Evolutionary conservation across 208 protist species (phyloP), one percentile per base, ranked within the genome.

Genomic region (Leishmania gerbilli): DNA sequence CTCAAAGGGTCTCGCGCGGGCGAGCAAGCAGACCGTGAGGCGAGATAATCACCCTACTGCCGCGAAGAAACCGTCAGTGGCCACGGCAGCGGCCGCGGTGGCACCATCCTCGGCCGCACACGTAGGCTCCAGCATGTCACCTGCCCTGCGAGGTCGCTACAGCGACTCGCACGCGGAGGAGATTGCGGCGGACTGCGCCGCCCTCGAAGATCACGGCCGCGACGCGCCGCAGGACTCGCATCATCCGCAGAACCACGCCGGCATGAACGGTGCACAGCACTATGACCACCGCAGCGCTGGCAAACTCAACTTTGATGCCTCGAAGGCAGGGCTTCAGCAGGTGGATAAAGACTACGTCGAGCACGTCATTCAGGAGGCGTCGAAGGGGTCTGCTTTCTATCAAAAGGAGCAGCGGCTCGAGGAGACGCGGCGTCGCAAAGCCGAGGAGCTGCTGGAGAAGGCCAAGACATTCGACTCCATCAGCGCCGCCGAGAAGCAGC

Each of bases 341-440:
- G 95, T 97, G 17, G 90, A 97, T 85, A 95, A 92, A 84, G 87
- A 85, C 42, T 85, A 95, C 81, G 95, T 97, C 42, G 91, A 97
- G 81, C 83, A 87, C 56, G 91, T 97, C 45, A 96, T 97, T 58
- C 88, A 93, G 80, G 89, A 96, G 71, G 86, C 88, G 13, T 90
- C 88, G 55, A 94, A 96, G 77, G 91, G 90, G 21, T 91, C 92
- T 7, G 82, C 90, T 4, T 97, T 96, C 81, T 94, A 94, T 75
- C 62, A 89, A 60, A 95, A 97, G 84, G 92, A 97, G 79, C 87
- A 96, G 85, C 88, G 89, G 5, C 77, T 77, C 24, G 90, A 93
- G 71, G 88, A 93, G 82, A 74, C 77, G 56, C 87, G 92, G 37
- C 88, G 91, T 31, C 79, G 89, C 75, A 91, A 92, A 58, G 88